Evolutionary conservation across 164 flowering plant genomes (phyloP).

Genomic region (Santalum album): DNA sequence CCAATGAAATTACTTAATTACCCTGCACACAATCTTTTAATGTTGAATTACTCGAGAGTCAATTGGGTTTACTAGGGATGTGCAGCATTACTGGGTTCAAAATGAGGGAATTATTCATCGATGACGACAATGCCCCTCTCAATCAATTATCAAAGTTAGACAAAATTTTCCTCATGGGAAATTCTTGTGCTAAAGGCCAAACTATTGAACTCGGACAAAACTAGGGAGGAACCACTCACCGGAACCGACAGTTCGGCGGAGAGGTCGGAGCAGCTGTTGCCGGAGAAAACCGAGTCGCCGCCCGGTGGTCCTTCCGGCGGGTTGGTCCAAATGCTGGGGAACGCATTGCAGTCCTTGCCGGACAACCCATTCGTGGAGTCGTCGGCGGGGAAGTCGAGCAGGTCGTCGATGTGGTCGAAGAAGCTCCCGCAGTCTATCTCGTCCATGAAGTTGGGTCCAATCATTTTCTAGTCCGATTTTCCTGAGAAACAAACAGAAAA

Average conservation of each 20-base stretch:
- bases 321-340: slow-evolving; percentile 25
- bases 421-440: slow-evolving; percentile 67
- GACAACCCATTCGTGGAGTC: slow-evolving; percentile 30
- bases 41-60: too few species aligned
- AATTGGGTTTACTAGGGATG: too few species aligned
- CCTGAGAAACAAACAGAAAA: slow-evolving; percentile 9
- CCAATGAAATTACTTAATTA: too few species aligned
- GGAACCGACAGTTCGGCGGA: slow-evolving; percentile 63
- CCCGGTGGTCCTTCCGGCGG: slow-evolving; percentile 32
- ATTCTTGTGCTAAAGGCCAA: too few species aligned
- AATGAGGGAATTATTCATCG: too few species aligned
- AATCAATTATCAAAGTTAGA: too few species aligned
- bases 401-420: slow-evolving; percentile 83
- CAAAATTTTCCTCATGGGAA: too few species aligned
- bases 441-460: slow-evolving; percentile 37
- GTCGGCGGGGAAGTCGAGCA: slow-evolving; percentile 58
- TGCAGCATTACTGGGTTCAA: too few species aligned
- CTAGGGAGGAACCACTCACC: slow-evolving; percentile 35
- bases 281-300: slow-evolving; percentile 28
- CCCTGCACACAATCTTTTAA: too few species aligned
- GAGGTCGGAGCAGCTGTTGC: slow-evolving; percentile 26
- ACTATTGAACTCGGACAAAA: too few species aligned
- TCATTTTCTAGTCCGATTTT: slow-evolving; percentile 15
- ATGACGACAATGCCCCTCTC: too few species aligned
- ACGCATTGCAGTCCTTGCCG: slow-evolving; percentile 16